Base-by-base conservation (phyloP, 176 grass and related monocot genomes). In the Saccharum officinarum region DNA sequence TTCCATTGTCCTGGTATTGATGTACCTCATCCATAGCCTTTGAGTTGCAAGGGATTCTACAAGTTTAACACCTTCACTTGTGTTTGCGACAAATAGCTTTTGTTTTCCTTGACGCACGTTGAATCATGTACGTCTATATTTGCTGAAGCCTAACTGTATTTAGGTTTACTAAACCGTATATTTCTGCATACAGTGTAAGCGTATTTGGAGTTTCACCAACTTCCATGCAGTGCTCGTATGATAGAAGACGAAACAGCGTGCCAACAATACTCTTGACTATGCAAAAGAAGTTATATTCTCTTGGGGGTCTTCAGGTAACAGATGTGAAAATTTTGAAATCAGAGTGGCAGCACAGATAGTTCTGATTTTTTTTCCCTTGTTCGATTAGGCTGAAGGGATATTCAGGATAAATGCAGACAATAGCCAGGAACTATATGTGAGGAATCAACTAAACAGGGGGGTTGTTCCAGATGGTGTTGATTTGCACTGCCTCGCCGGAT, bases 331-430 rank as follows among this genome's bases (percentile, higher is more conserved):
- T 17, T 33, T 79, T 66, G 7, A 73, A 45, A 18, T 39, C 28
- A 44, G 42, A 52, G 47, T 63, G 13, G 64, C 12, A 26, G 6
- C 33, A 79, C 62, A 22, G 26, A 36, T 42, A 68, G 25, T 79
- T 68, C 31, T 79, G 49, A 91, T 73, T 17, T 49, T 49, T 2
- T 46, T 80, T 72, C 73, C 63, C 68, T 78, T 90, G 55, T 78
- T 74, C 26, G 87, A 52, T 11, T 84, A 99, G 97, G 88, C 90
- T 79, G 97, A 99, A 92, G 97, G 97, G 14, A 92, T 99, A 69
- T 99, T 99, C 81, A 96, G 97, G 82, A 96, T 99, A 81, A 96
- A 95, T 86, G 97, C 97, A 9, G 93, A 99, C 14, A 99, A 96
- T 84, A 90, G 84, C 44, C 97, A 96, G 80, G 93, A 99, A 81